These are phyloP conservation scores for Tanacetum coccineum DNA, from an alignment of 129 eudicot species.

Conservation along the genomic window DNA sequence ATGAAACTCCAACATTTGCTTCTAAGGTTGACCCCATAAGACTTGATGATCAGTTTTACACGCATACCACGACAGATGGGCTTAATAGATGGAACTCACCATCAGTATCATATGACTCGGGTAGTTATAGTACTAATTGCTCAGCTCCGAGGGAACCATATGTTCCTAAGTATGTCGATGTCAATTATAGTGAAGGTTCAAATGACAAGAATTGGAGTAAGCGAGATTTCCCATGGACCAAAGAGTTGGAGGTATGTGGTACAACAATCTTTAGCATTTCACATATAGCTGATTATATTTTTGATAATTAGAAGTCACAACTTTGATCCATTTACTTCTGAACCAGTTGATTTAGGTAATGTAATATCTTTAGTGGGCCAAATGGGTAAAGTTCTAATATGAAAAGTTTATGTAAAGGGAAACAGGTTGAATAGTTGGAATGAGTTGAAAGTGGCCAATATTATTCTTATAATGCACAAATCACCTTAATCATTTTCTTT, in stretches of 20 bases:
- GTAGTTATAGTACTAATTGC: slow-evolving; percentile 40
- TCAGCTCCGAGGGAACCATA: slow-evolving; percentile 75
- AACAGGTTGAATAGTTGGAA: not conserved
- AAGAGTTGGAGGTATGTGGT: slow-evolving; percentile 70
- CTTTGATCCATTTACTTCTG: not conserved
- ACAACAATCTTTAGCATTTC: not conserved
- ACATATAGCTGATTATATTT: slow-evolving; percentile 4
- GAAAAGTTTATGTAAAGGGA: not conserved
- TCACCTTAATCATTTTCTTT: not conserved
- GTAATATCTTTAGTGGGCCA: not conserved
- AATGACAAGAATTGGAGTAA: slow-evolving; percentile 83
- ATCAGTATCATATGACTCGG: slow-evolving; percentile 48
- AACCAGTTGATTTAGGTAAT: not conserved
- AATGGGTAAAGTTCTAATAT: not conserved
- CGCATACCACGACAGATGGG: slow-evolving; percentile 39
- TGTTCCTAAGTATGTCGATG: slow-evolving; percentile 63
- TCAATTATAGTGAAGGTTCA: slow-evolving; percentile 87
- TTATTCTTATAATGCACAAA: not conserved
- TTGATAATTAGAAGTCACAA: not conserved
- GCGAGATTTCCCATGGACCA: slow-evolving; percentile 78
- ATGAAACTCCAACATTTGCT: slow-evolving; percentile 53
- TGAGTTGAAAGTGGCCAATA: not conserved
- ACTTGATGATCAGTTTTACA: slow-evolving; percentile 53
- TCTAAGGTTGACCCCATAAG: slow-evolving; percentile 50
- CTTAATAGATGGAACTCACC: slow-evolving; percentile 59